A percentile compares a stretch with the other conserved stretches of the same genome.
phyloP scores from a whole-genome alignment of 176 grass and related monocot species.

The Rhynchospora breviuscula region DNA sequence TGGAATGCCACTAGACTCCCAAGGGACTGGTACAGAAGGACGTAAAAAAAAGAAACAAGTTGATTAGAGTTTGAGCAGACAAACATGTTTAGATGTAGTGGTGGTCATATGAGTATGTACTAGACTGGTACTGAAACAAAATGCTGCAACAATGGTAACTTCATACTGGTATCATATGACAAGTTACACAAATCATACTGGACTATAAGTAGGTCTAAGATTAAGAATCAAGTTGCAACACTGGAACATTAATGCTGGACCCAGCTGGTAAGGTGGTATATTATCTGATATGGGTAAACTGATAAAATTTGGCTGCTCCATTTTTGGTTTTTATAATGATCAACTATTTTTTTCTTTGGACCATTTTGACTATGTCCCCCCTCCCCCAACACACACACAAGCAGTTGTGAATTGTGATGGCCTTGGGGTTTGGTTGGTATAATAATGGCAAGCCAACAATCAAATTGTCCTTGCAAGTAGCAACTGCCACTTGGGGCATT shows the following conservation, averaged over 20 bases:
- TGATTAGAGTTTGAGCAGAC: neutral
- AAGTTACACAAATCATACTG: too few species aligned
- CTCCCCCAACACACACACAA: too few species aligned
- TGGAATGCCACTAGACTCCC: constrained; percentile 95
- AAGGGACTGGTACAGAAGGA: constrained; percentile 48
- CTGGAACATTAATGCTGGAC: neutral
- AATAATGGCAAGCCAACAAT: neutral
- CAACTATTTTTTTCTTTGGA: neutral
- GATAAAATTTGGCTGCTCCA: neutral
- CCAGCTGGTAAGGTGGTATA: neutral
- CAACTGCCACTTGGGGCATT: neutral
- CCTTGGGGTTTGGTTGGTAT: neutral
- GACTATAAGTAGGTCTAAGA: neutral
- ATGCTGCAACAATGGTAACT: neutral
- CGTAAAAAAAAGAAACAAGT: neutral
- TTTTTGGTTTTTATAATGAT: neutral
- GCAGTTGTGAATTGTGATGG: neutral
- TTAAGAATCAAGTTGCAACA: too few species aligned
- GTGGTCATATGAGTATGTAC: neutral
- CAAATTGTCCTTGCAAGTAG: neutral
- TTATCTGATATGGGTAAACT: neutral
- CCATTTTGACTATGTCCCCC: neutral
- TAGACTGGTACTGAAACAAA: neutral
- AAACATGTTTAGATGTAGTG: neutral
- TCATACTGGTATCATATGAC: too few species aligned